A percentile compares a stretch with the other conserved stretches of the same genome.
phyloP scores from a whole-genome alignment of 805 yeast genomes.

The Debaryomyces hansenii region DNA sequence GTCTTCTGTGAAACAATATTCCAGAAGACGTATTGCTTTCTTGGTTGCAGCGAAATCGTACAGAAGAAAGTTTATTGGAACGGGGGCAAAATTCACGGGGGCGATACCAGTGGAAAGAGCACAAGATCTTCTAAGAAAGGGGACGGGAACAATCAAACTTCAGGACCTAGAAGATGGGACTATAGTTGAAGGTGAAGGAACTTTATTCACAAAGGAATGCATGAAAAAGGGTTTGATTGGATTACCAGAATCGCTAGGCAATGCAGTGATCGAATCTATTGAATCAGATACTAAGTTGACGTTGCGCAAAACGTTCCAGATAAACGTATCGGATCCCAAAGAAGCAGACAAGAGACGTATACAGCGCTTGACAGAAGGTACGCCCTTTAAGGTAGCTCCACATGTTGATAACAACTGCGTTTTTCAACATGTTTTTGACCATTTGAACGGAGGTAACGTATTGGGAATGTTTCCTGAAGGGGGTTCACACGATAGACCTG shows the following conservation, averaged over 20 bases:
- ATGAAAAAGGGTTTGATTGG: conserved; percentile 37
- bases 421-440: conserved; percentile 38
- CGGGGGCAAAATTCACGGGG: conserved; percentile 28
- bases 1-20: conserved; percentile 30
- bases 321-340: conserved; percentile 6
- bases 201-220: conserved; percentile 34
- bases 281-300: conserved; percentile 30
- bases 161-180: conserved; percentile 15
- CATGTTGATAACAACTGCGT: conserved; percentile 38
- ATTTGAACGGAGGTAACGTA: conserved; percentile 30
- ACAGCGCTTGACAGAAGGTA: conserved; percentile 22
- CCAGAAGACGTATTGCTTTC: conserved; percentile 33
- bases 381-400: conserved; percentile 35
- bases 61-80: conserved; percentile 30
- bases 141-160: conserved; percentile 27
- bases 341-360: conserved; percentile 12
- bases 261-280: conserved; percentile 28
- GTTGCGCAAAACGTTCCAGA: conserved; percentile 23
- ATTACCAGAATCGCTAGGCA: conserved; percentile 35
- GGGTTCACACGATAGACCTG: conserved; percentile 44
- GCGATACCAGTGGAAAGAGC: conserved; percentile 45
- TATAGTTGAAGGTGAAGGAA: conserved; percentile 31
- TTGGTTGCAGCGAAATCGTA: conserved; percentile 40
- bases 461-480: conserved; percentile 47
- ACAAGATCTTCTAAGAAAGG: conserved; percentile 34